Conservation (phyloP, 2,329 filamentous ascomycete species). For the Calonectria henricotiae region DNA sequence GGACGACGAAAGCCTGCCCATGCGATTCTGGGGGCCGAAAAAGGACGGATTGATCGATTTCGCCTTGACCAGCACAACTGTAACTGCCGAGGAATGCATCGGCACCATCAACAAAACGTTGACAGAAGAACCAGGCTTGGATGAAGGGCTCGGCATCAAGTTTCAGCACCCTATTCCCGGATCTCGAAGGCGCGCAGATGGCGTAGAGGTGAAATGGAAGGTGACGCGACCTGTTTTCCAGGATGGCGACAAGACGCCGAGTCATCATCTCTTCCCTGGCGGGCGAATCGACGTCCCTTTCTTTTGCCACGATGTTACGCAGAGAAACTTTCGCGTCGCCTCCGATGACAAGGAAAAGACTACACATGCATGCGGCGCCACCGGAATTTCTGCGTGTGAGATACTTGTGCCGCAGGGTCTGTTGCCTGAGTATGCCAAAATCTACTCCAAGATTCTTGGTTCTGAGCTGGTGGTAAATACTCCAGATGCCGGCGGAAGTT, state of each 20-base stretch:
- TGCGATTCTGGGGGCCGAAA: constrained; percentile 13
- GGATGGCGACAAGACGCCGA: neutral
- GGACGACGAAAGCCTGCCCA: constrained; percentile 1
- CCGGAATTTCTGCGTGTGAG: constrained; percentile 11
- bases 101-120: neutral
- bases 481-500: neutral
- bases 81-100: constrained; percentile 1
- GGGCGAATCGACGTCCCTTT: constrained; percentile 14
- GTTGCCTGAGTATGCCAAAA: neutral
- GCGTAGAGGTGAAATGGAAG: constrained; percentile 13
- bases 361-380: constrained; percentile 1
- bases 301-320: constrained; percentile 4
- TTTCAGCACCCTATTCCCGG: constrained; percentile 1
- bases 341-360: constrained; percentile 12
- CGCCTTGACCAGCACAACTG: constrained; percentile 1
- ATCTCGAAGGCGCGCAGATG: constrained; percentile 3
- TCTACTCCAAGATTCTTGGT: constrained; percentile 16
- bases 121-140: neutral
- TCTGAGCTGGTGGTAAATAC: neutral
- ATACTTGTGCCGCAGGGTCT: neutral
- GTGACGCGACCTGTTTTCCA: constrained; percentile 1
- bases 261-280: neutral
- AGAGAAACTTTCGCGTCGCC: constrained; percentile 6
- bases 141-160: constrained; percentile 3
- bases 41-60: constrained; percentile 18